A percentile compares a stretch with the other conserved stretches of the same genome.
These are phyloP conservation scores for Angomonas desouzai DNA, from an alignment of 208 protist species.

Conservation along the genomic window DNA sequence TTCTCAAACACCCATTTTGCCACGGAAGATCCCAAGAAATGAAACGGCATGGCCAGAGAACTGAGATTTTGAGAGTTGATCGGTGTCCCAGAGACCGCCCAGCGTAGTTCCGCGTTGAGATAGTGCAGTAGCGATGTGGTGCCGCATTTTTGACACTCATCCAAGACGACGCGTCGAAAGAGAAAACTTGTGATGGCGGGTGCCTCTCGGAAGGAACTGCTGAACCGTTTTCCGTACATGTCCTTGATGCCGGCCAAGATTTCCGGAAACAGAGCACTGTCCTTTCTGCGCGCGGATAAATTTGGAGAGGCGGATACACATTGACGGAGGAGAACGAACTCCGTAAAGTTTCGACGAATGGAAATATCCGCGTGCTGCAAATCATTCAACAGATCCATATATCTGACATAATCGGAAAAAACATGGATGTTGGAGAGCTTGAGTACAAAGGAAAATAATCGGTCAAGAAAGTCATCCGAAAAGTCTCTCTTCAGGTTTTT, in stretches of 20 bases:
- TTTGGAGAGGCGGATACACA: not conserved
- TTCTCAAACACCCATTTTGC: not conserved
- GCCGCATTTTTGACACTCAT: constrained; percentile 54
- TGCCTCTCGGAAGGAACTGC: constrained; percentile 10
- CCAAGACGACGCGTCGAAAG: constrained; percentile 51
- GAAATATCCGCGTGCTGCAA: not conserved
- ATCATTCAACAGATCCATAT: not conserved
- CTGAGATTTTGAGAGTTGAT: constrained; percentile 42
- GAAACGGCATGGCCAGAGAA: constrained; percentile 24
- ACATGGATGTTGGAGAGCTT: not conserved
- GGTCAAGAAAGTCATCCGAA: not conserved
- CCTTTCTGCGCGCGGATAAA: not conserved
- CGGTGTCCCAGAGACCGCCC: constrained; percentile 59
- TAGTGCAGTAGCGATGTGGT: constrained; percentile 25
- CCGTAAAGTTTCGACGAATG: not conserved
- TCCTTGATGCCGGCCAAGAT: not conserved
- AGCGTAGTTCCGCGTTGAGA: constrained; percentile 29
- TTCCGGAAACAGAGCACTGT: not conserved
- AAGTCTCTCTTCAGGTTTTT: not conserved
- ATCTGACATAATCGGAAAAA: not conserved
- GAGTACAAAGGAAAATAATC: not conserved
- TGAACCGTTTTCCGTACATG: not conserved
- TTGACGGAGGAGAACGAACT: not conserved
- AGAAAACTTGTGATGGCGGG: constrained; percentile 29
- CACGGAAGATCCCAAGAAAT: constrained; percentile 20